Base-by-base conservation (phyloP, 352 stramenopile species). In the Blastocystis hominis region DNA sequence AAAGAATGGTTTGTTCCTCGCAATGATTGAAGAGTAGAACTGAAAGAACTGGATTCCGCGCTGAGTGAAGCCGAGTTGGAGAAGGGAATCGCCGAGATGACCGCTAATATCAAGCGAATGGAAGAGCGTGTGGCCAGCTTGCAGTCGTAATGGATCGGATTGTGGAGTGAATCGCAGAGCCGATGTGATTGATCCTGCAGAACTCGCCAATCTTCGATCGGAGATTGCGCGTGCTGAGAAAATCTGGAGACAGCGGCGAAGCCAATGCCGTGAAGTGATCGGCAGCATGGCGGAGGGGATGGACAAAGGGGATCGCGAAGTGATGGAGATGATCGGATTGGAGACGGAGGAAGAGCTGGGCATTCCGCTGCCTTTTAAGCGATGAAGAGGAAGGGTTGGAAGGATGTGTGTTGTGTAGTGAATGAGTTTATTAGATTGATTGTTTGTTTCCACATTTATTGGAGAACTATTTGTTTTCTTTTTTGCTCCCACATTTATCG, bases 321-420 rank as follows among this genome's bases (percentile, higher is more conserved):
- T 84, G 36, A 36, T 0, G 50, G 72, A 84, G n/a, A 64, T 84
- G 50, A 68, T 84, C 7, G 72, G 72, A 46, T 1, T 84, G 56
- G 72, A 84, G 42, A 84, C 72, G 34, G 72, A 84, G 34, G 72
- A 84, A 44, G 72, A 84, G 72, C 30, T 84, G 56, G 72, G 72
- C 30, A 84, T 84, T 68, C 44, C 40, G 24, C 55, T 84, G 24
- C 72, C 72, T 46, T 84, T 84, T 50, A 84, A 68, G 36, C 13
- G 30, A 50, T 84, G 40, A 40, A 42, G n/a, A n/a, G n/a, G n/a
- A n/a, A n/a, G n/a, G n/a, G n/a, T n/a, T n/a, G n/a, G n/a, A n/a
- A n/a, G n/a, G n/a, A 5, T 70, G 62, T 36, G 20, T 70, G 10
- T 70, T 70, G 47, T 15, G 47, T 15, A 55, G 15, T 55, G 6